Evolutionary conservation across 768 basidiomycete genomes (phyloP), one percentile per base, ranked within the genome.

Genomic region (Fistulinella prunicolor): DNA sequence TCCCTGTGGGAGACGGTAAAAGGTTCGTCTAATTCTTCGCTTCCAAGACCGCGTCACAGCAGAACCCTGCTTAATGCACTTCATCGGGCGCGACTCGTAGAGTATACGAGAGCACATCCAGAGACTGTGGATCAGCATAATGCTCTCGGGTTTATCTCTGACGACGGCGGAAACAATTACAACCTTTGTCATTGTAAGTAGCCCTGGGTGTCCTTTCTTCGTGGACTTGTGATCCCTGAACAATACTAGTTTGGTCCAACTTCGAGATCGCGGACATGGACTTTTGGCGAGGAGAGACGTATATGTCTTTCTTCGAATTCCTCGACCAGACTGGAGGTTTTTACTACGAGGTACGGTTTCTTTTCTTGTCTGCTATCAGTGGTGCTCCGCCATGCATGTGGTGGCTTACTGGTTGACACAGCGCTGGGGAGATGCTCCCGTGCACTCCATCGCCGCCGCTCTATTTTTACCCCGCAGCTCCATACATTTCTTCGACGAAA

Each of bases 341-440:
- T 66, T 93, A 93, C 64, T 92, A 92, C 56, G 91, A 94, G 83
- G 86, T 73, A 52, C 35, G 46, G 44, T 12, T 14, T 4, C 29
- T 17, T 9, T n/a, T n/a, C 38, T 20, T 28, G 9, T 35, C 3
- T n/a, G 21, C 13, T 13, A 39, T 28, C 9, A 13, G 9, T 20
- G 38, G 35, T 37, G 16, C n/a, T 40, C 14, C 14, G 9, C 23
- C 28, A 22, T 32, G 24, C 13, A 16, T 21, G 37, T 9, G 45
- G 47, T 40, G 4, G n/a, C 38, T 46, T 2, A 52, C 40, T 14
- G 32, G 23, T 50, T 21, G 12, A 38, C 22, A 22, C 54, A 90
- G 81, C 83, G 91, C 26, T 94, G 92, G 93, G 95, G 95, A 41
- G 95, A 97, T 70, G 95, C 95, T 16, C 83, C 82, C 3, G 87